Base-by-base conservation (phyloP, 192 early-diverging fungal genomes). In the Linnemannia schmuckeri region DNA sequence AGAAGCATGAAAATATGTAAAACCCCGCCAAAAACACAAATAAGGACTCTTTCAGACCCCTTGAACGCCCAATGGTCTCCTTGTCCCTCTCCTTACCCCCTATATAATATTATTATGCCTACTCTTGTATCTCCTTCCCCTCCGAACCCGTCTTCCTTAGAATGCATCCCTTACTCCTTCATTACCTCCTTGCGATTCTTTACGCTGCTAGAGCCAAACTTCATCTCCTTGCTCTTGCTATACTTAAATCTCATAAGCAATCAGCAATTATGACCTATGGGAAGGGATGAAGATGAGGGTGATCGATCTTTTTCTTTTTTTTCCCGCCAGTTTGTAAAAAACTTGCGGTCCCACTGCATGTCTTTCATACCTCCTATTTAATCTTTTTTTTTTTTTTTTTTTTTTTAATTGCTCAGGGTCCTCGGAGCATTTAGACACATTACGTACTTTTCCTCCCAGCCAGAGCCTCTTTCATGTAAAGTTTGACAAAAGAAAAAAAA, bases 251-350 rank as follows among this genome's bases (percentile, higher is more conserved):
- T 20, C 49, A 52, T 52, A 52, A 52, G 49, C 49, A 52, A 52
- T 52, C 20, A 52, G 20, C 18, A 52, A 2, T 52, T 52, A 52
- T 52, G 3, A 15, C 22, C 22, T n/a, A 27, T 61, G n/a, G 55
- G 4, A 61, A 61, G 55, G 2, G 55, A 7, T 17, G 27, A 27
- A n/a, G 22, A 9, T 10, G 4, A 27, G 6, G 9, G 12, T 61
- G 55, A 61, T 27, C 55, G 10, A 27, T 12, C 17, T 30, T n/a
- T 27, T 2, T 10, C 0, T 46, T 33, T 35, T 66, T 66, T 66
- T 66, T 66, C 61, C 61, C 61, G 61, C 61, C 61, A 66, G 33
- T n/a, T 66, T 66, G 30, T 33, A 33, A 66, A 66, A 63, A 15
- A 9, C 61, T 66, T 30, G 22, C n/a, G 3, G 20, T n/a, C 20